Evolutionary conservation across 139 green algal genomes (phyloP).

Genomic region (Coelastrella sp.): DNA sequence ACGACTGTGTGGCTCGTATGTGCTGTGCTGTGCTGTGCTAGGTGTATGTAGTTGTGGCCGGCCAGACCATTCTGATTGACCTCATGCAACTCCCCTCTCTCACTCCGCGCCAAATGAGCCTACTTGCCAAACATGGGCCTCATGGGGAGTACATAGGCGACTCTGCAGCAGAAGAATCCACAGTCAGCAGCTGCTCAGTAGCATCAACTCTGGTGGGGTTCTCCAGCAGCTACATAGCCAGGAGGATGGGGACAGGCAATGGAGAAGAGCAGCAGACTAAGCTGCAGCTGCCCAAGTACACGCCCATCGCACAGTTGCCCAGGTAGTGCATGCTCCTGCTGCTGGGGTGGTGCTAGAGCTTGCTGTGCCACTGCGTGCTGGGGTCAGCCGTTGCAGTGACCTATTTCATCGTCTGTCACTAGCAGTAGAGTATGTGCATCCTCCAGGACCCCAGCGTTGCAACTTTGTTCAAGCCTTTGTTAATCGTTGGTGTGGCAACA

Average conservation of each 20-base stretch:
- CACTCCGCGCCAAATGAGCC: conserved; percentile 61
- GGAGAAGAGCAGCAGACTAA: neutral
- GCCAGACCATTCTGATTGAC: conserved; percentile 21
- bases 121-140: conserved; percentile 46
- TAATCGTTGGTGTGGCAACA: too few species aligned
- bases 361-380: neutral
- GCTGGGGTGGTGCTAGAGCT: neutral
- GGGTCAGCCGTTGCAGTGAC: too few species aligned
- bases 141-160: neutral
- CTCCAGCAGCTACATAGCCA: neutral
- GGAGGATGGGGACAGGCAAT: neutral
- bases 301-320: neutral
- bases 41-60: conserved; percentile 7
- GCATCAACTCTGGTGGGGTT: neutral
- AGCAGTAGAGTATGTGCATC: neutral
- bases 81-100: conserved; percentile 51
- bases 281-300: conserved; percentile 6
- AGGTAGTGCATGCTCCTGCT: neutral
- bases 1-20: neutral
- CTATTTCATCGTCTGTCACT: neutral
- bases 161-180: neutral
- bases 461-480: too few species aligned
- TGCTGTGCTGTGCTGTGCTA: neutral
- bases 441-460: too few species aligned
- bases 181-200: neutral